Evolutionary conservation across 169 alveolate species (phyloP), one percentile per base, ranked within the genome.

Genomic region (Plasmodium sp.): DNA sequence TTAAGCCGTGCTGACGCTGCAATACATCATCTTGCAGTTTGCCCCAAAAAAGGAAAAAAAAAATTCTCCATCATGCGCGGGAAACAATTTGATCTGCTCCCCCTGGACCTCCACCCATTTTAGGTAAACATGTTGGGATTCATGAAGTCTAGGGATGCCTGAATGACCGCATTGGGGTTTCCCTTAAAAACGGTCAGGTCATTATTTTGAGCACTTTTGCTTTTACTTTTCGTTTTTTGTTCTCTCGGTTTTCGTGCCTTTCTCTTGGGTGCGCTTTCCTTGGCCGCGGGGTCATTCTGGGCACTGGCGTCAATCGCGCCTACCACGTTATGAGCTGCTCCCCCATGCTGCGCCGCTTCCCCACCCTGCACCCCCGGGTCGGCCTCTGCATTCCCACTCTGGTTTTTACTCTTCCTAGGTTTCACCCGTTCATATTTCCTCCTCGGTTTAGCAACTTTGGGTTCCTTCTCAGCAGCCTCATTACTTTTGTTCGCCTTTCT

Each of bases 391-490:
- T 41, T 77, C 16, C 62, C 84, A 27, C 45, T 77, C 62, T n/a
- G 71, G 39, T 39, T 81, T 58, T 77, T 80, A 79, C 62, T 80
- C 71, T 90, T 90, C 83, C 75, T 80, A 58, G 84, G 91, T 90
- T 90, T 90, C 51, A 81, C 41, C 54, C 91, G 71, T 81, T 79
- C 91, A 90, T 90, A 90, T 90, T 90, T 90, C 74, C 75, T 90
- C 83, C 91, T 79, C 22, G 94, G 94, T 81, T 90, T 90, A 67
- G n/a, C 83, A 79, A 90, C n/a, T 67, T 39, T 67, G 9, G 39
- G 72, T 62, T 81, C 94, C 58, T 80, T 90, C 9, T 27, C 90
- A 34, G 54, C 12, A 34, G 1, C 83, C 39, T 81, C 91, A 81
- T 56, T 90, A 18, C 81, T 72, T 27, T 41, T 71, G 18, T 43